Evolutionary conservation across 192 early-diverging fungal genomes (phyloP).

Genomic region (Haplosporangium gracile): DNA sequence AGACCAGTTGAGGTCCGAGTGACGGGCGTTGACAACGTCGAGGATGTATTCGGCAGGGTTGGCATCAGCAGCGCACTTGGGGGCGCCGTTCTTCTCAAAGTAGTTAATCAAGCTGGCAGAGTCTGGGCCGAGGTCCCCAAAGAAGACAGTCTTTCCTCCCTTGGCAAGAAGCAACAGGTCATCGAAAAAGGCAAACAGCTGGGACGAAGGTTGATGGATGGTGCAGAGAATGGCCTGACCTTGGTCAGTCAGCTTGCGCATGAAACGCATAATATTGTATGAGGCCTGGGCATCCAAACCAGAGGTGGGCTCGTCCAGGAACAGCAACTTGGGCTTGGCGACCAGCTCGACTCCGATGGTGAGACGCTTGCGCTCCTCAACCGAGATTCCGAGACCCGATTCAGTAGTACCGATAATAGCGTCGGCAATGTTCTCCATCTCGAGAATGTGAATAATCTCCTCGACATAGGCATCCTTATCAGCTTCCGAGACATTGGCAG

Average conservation of each 20-base stretch:
- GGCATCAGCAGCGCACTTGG: conserved; percentile 70
- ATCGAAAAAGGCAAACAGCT: conserved; percentile 89
- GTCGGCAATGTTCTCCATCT: conserved; percentile 79
- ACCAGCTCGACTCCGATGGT: conserved; percentile 90
- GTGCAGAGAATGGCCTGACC: conserved; percentile 83
- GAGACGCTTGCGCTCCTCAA: conserved; percentile 90
- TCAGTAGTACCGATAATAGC: conserved; percentile 81
- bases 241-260: conserved; percentile 73
- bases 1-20: conserved; percentile 73
- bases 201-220: conserved; percentile 90
- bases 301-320: conserved; percentile 93
- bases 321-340: conserved; percentile 81
- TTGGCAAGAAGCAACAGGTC: conserved; percentile 83
- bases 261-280: conserved; percentile 80
- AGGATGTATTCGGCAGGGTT: conserved; percentile 92
- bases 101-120: conserved; percentile 74
- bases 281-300: conserved; percentile 86
- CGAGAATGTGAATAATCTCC: conserved; percentile 80
- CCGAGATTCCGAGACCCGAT: conserved; percentile 81
- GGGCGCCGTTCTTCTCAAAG: conserved; percentile 82
- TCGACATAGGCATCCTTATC: conserved; percentile 83
- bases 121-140: conserved; percentile 83
- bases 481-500: conserved; percentile 68
- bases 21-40: conserved; percentile 81
- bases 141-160: conserved; percentile 85